These are phyloP conservation scores for Cenococcum geophilum DNA, from an alignment of 495 filamentous ascomycete species.

Conservation along the genomic window DNA sequence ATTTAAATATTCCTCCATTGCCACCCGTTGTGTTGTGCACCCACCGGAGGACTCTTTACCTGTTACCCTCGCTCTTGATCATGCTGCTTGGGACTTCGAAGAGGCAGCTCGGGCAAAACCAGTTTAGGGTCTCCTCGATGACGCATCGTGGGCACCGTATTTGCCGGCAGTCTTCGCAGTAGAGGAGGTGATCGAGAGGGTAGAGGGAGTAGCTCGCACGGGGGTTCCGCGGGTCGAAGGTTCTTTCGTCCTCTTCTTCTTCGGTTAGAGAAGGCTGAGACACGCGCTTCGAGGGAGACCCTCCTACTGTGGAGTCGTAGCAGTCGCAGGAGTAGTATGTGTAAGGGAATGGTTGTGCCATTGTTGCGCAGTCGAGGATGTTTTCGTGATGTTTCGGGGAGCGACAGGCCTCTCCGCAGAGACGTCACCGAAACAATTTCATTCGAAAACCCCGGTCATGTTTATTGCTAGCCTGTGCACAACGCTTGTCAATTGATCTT, in stretches of 20 bases:
- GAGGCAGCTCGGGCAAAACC: constrained; percentile 91
- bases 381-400: not conserved
- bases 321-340: constrained; percentile 91
- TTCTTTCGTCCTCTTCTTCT: constrained; percentile 65
- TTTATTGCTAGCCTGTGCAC: not conserved
- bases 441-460: not conserved
- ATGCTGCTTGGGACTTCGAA: constrained; percentile 90
- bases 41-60: constrained; percentile 47
- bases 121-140: constrained; percentile 84
- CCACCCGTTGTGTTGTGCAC: constrained; percentile 1
- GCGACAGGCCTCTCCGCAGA: not conserved
- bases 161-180: constrained; percentile 94
- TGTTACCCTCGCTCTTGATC: constrained; percentile 84
- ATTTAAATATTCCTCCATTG: constrained; percentile 4
- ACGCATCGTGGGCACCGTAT: constrained; percentile 91
- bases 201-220: constrained; percentile 85
- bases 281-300: constrained; percentile 37
- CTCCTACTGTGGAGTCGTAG: constrained; percentile 51
- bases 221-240: constrained; percentile 78
- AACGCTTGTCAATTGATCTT: constrained; percentile 1
- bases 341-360: constrained; percentile 78
- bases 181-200: constrained; percentile 87
- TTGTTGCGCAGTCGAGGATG: constrained; percentile 31
- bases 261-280: constrained; percentile 42
- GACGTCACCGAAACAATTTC: not conserved